Base-by-base conservation (phyloP, 176 grass and related monocot genomes). In the Triticum timopheevii region DNA sequence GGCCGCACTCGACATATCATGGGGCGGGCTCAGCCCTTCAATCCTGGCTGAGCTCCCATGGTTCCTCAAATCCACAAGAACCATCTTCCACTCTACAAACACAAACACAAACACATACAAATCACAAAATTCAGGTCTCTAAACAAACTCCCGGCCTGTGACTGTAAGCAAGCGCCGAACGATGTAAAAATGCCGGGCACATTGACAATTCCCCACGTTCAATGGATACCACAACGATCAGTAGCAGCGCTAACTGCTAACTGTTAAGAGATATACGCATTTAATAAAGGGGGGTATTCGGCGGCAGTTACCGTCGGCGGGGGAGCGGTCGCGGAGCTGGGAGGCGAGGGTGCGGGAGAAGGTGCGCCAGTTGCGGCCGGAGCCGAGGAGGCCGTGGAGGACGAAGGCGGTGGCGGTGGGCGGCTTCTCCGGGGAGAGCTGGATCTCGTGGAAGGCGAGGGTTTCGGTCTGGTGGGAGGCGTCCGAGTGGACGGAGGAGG, bases 1-100 rank as follows among this genome's bases (percentile, higher is more conserved):
- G 0, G 92, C 94, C 0, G 92, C 88, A 78, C 64, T 93, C 11
- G 79, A 59, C 69, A 99, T 94, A 77, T 91, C 38, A 66, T 99
- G 94, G 11, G 92, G 92, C 12, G 66, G 94, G 11, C 59, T 23
- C 17, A 96, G 7, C 19, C 89, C 94, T 58, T 93, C 86, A 34
- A 96, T 84, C 87, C 76, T 85, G 40, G 90, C 87, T 12, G 94
- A 99, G 61, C 85, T 88, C 5, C 94, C 97, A 80, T 99, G 97
- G 82, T 94, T 99, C 82, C 97, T 96, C 87, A 96, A 78, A 83
- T 99, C 94, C 68, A 96, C 85, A 39, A 99, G 92, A 85, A 99
- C 85, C 90, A 93, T 93, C 62, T 89, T 94, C 97, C 97, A 99
- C 69, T 89, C 97, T 96, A 79, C 70, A 86, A n/a, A 78, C 1